Evolutionary conservation across 1,284 basidiomycete species (phyloP).

Genomic region (Irpex rosettiformis): DNA sequence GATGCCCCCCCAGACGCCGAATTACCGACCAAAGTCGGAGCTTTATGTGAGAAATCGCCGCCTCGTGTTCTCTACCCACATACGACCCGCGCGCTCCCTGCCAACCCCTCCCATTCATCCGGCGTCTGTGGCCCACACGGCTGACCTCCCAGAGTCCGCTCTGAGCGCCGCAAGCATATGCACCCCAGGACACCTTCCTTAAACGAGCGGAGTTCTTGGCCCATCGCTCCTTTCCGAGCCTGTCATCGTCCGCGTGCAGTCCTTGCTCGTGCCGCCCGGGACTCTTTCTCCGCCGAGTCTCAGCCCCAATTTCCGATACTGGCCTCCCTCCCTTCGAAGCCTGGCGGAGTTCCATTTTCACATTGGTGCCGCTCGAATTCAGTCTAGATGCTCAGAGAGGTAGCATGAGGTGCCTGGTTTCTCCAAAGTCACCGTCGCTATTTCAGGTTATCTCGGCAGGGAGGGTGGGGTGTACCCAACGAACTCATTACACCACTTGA

Average conservation of each 20-base stretch:
- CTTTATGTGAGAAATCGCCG: conserved; percentile 3
- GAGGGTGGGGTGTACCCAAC: not conserved
- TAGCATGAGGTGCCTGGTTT: not conserved
- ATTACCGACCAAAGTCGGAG: not conserved
- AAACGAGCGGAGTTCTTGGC: not conserved
- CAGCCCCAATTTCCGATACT: not conserved
- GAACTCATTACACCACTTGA: not conserved
- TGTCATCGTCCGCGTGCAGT: not conserved
- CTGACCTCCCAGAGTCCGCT: not conserved
- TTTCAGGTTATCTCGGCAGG: not conserved
- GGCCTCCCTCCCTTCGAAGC: not conserved
- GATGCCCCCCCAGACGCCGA: not conserved
- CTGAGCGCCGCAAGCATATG: not conserved
- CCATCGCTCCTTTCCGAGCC: not conserved
- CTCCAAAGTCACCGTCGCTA: not conserved
- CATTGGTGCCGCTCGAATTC: not conserved
- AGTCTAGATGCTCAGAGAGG: not conserved
- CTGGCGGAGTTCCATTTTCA: not conserved
- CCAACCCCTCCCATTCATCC: not conserved
- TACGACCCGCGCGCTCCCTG: not conserved
- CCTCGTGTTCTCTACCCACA: not conserved
- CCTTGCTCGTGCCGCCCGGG: not conserved
- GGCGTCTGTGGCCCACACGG: not conserved
- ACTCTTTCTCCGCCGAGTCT: not conserved
- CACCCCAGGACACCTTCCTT: not conserved